Conservation (phyloP, 2,329 filamentous ascomycete species). For the Neofusicoccum laricinum region DNA sequence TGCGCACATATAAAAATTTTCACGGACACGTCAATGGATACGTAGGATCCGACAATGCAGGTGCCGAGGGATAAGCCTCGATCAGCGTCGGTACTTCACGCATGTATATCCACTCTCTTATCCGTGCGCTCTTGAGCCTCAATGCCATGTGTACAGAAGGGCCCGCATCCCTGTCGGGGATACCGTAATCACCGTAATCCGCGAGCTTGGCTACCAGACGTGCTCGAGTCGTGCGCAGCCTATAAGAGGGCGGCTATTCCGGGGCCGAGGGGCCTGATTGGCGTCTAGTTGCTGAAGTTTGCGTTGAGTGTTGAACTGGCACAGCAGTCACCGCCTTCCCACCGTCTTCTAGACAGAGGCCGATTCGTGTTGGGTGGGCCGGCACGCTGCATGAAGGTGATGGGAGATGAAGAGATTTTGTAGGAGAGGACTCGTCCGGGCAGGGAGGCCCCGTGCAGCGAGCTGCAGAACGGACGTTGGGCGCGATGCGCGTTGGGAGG, state of each 20-base stretch:
- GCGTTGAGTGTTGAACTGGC: neutral
- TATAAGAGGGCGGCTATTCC: neutral
- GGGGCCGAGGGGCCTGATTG: neutral
- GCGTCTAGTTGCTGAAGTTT: neutral
- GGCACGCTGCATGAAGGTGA: neutral
- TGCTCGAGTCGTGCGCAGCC: neutral
- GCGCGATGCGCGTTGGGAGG: neutral
- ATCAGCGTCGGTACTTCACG: conserved; percentile 2
- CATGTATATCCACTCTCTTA: neutral
- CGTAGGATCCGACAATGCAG: neutral
- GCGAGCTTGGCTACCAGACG: neutral
- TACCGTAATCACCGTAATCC: neutral
- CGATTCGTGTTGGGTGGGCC: neutral
- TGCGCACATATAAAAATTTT: conserved; percentile 1
- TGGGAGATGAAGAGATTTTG: neutral
- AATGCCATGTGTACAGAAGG: neutral
- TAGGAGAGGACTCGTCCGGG: too few relatives aligned
- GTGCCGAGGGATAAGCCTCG: conserved; percentile 10
- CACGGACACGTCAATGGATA: conserved; percentile 5
- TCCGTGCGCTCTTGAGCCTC: neutral
- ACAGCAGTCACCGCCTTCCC: conserved; percentile 2
- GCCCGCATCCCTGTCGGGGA: neutral
- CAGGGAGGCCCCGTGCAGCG: too few relatives aligned
- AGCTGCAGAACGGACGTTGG: neutral
- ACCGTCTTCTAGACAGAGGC: neutral